Evolutionary conservation across 345 rosid genomes (phyloP).

Genomic region (Toxicodendron radicans): DNA sequence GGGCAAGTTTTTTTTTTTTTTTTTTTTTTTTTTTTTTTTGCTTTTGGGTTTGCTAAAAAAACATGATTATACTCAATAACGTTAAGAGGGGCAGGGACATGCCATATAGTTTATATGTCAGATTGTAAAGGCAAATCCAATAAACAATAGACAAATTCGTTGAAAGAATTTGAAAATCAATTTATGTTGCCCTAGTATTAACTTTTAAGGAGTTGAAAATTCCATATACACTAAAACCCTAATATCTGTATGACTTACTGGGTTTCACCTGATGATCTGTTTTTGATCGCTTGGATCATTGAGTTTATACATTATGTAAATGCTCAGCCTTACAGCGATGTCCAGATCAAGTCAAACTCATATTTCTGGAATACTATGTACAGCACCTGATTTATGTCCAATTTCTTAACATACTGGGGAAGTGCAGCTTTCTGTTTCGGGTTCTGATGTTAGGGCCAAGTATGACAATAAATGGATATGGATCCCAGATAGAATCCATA

Average conservation of each 20-base stretch:
- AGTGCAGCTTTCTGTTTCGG: neutral
- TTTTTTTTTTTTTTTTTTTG: neutral
- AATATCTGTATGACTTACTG: no score
- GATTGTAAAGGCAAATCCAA: no score
- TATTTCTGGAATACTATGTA: no score
- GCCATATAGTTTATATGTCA: neutral
- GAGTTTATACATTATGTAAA: no score
- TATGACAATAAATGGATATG: no score
- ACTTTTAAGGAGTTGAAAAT: neutral
- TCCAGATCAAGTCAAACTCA: no score
- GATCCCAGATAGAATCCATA: neutral
- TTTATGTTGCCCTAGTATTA: neutral
- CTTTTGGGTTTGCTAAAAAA: neutral
- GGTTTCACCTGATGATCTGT: no score
- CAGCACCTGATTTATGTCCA: neutral
- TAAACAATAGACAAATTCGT: no score
- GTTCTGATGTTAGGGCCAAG: neutral
- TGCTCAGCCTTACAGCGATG: no score
- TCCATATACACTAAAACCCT: neutral
- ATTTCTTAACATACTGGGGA: neutral
- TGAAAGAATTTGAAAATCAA: neutral
- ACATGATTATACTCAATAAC: neutral
- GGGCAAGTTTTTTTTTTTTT: conserved; percentile 3
- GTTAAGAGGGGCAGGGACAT: neutral
- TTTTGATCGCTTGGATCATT: no score